phyloP scores from a whole-genome alignment of 2,329 filamentous ascomycete genomes.

The Exserohilum rostratum region DNA sequence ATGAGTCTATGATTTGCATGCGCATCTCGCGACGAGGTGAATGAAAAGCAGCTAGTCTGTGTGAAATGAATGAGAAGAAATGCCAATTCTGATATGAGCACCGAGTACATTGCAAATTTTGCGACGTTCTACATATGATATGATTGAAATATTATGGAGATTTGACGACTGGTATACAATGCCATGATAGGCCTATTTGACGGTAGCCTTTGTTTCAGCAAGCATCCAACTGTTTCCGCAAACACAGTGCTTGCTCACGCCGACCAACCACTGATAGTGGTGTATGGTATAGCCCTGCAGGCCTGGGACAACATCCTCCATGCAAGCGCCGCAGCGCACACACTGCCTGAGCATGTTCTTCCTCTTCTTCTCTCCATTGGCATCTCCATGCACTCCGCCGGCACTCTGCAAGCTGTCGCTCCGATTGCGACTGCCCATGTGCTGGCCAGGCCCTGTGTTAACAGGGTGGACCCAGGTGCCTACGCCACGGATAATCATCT shows the following conservation, averaged over 20 bases:
- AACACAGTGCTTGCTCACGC: constrained; percentile 48
- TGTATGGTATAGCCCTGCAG: constrained; percentile 37
- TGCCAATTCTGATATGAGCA: not conserved
- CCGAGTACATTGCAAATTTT: not conserved
- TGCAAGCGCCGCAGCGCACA: constrained; percentile 53
- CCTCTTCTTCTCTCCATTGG: constrained; percentile 14
- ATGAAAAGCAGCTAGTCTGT: constrained; percentile 26
- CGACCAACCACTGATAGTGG: constrained; percentile 44
- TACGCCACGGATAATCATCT: constrained; percentile 49
- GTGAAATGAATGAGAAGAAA: constrained; percentile 29
- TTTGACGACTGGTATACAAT: not conserved
- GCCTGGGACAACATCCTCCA: constrained; percentile 52
- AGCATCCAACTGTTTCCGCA: constrained; percentile 49
- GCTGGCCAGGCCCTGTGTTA: not conserved
- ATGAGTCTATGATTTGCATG: constrained; percentile 15
- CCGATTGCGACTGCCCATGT: constrained; percentile 14
- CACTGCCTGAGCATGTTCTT: constrained; percentile 48
- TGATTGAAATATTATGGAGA: not conserved
- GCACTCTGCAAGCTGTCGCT: constrained; percentile 33
- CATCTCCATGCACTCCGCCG: constrained; percentile 4
- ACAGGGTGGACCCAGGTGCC: constrained; percentile 35
- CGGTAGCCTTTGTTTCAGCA: constrained; percentile 31
- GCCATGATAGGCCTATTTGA: not conserved
- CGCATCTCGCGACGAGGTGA: constrained; percentile 20
- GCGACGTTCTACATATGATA: not conserved